Percentiles rank a stretch among this genome's conserved stretches.
These are phyloP conservation scores for Taphrina populina DNA, from an alignment of 1,139 yeast species.

Conservation along the genomic window DNA sequence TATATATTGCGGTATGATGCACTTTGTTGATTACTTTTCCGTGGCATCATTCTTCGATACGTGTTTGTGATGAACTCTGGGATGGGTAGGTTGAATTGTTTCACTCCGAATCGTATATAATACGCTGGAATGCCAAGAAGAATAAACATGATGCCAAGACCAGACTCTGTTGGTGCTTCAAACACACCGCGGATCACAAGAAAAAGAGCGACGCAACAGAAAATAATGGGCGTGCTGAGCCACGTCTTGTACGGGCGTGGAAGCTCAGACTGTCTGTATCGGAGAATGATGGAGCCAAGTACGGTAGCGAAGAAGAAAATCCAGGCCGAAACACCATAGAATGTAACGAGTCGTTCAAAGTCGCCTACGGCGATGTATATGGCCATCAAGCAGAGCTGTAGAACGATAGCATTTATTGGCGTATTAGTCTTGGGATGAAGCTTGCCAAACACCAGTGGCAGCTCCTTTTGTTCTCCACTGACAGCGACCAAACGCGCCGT, in stretches of 20 bases:
- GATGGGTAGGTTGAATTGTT: no score
- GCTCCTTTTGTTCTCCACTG: slow-evolving; percentile 46
- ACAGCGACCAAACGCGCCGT: slow-evolving; percentile 47
- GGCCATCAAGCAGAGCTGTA: slow-evolving; percentile 44
- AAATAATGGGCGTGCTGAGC: slow-evolving; percentile 25
- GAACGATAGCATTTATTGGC: slow-evolving; percentile 46
- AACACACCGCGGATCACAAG: slow-evolving; percentile 27
- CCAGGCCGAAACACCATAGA: slow-evolving; percentile 46
- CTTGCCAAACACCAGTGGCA: slow-evolving; percentile 45
- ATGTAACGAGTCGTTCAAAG: slow-evolving; percentile 46
- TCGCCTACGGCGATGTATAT: slow-evolving; percentile 46
- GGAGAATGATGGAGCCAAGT: slow-evolving; percentile 16
- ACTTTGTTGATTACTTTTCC: no score
- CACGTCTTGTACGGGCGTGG: slow-evolving; percentile 23
- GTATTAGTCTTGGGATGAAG: slow-evolving; percentile 43
- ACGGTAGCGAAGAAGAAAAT: slow-evolving; percentile 29
- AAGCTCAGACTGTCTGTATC: slow-evolving; percentile 17
- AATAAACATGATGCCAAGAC: slow-evolving; percentile 20
- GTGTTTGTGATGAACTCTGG: no score
- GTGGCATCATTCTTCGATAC: no score
- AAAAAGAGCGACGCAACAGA: slow-evolving; percentile 29
- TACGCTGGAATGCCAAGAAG: slow-evolving; percentile 15
- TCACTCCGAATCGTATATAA: neutral
- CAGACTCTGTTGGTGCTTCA: slow-evolving; percentile 27
- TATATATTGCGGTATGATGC: slow-evolving; percentile 5